phyloP scores from a whole-genome alignment of 805 yeast genomes.

The Millerozyma acaciae region DNA sequence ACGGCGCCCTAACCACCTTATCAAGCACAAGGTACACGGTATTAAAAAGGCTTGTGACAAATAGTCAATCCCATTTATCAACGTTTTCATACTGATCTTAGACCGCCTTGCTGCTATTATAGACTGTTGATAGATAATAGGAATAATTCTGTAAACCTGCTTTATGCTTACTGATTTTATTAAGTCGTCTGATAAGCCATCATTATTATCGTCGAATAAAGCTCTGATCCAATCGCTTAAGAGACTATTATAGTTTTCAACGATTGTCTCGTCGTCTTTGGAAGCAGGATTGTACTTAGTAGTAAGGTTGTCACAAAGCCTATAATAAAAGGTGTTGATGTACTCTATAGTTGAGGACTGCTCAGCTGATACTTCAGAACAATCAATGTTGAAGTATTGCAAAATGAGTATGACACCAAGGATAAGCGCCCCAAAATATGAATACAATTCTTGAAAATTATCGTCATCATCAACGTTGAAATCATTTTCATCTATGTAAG shows the following conservation, averaged over 20 bases:
- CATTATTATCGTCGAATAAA: conserved; percentile 58
- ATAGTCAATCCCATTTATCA: conserved; percentile 80
- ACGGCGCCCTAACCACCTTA: conserved; percentile 26
- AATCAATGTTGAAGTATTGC: conserved; percentile 23
- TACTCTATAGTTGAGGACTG: conserved; percentile 31
- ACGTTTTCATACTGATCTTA: conserved; percentile 52
- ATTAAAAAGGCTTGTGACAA: conserved; percentile 77
- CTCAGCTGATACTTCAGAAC: conserved; percentile 18
- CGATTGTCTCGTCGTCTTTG: conserved; percentile 29
- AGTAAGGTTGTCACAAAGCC: conserved; percentile 30
- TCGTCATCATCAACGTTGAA: conserved; percentile 47
- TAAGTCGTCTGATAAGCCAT: conserved; percentile 82
- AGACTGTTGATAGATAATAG: conserved; percentile 71
- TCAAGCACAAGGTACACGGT: conserved; percentile 41
- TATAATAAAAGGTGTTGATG: conserved; percentile 28
- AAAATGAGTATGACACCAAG: conserved; percentile 29
- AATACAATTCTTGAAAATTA: conserved; percentile 61
- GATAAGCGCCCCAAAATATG: conserved; percentile 63
- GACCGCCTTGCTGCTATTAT: conserved; percentile 55
- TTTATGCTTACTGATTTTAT: conserved; percentile 62
- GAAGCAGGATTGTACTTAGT: conserved; percentile 10
- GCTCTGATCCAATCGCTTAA: conserved; percentile 72
- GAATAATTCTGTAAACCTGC: conserved; percentile 66
- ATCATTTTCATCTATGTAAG: conserved; percentile 45
- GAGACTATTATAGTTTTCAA: conserved; percentile 30